Evolutionary conservation across 2,329 filamentous ascomycete genomes (phyloP).

Genomic region (Alternaria metachromatica): DNA sequence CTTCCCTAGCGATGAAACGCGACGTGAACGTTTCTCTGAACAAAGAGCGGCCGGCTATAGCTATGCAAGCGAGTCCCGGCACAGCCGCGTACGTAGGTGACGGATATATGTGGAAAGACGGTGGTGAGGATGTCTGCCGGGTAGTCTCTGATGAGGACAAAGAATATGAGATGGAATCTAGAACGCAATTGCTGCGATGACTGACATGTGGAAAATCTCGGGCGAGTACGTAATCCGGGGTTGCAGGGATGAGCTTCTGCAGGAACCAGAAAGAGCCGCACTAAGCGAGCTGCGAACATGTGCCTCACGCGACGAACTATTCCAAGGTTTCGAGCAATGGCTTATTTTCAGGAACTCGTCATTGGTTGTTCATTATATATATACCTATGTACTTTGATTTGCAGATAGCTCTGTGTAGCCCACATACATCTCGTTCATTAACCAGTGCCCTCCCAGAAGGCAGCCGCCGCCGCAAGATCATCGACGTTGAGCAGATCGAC

Average conservation of each 20-base stretch:
- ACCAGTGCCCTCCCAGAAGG: slow-evolving; percentile 47
- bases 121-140: neutral
- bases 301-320: neutral
- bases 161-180: slow-evolving; percentile 11
- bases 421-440: slow-evolving; percentile 2
- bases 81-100: neutral
- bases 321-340: too few species aligned
- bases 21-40: neutral
- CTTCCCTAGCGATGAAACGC: neutral
- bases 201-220: slow-evolving; percentile 25
- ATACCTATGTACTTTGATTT: neutral
- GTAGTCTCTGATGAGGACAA: slow-evolving; percentile 1
- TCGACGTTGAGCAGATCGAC: slow-evolving; percentile 70
- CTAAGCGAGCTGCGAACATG: slow-evolving; percentile 14
- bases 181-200: slow-evolving; percentile 18
- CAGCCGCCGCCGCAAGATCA: slow-evolving; percentile 61
- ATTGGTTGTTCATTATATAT: neutral
- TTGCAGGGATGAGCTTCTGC: slow-evolving; percentile 20
- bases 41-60: slow-evolving; percentile 5
- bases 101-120: neutral
- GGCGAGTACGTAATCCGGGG: slow-evolving; percentile 26
- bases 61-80: neutral
- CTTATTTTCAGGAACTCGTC: neutral
- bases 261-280: slow-evolving; percentile 23
- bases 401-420: neutral